Conservation (phyloP, 2,329 filamentous ascomycete species). For the Neopestalotiopsis sp. region DNA sequence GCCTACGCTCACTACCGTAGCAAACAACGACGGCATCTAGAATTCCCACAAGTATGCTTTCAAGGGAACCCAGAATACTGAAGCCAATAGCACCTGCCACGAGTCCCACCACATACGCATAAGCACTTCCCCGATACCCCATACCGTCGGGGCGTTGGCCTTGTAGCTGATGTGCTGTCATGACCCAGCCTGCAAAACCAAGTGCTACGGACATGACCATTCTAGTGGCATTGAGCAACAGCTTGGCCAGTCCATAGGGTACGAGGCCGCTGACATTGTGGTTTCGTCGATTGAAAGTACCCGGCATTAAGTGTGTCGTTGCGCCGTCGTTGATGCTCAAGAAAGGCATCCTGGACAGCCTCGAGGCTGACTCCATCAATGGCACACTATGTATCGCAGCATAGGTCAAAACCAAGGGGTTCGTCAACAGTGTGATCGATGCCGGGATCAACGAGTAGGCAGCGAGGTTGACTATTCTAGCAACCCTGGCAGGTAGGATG, state of each 20-base stretch:
- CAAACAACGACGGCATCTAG: slow-evolving; percentile 90
- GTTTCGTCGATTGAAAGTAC: slow-evolving; percentile 50
- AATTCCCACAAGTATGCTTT: slow-evolving; percentile 84
- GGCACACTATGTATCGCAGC: slow-evolving; percentile 91
- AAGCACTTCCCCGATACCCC: slow-evolving; percentile 77
- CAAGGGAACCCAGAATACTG: slow-evolving; percentile 89
- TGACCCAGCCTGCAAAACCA: slow-evolving; percentile 96
- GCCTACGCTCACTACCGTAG: slow-evolving; percentile 86
- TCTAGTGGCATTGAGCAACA: slow-evolving; percentile 87
- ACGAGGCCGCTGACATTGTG: slow-evolving; percentile 63
- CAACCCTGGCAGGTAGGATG: slow-evolving; percentile 74
- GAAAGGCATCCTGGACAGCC: slow-evolving; percentile 82
- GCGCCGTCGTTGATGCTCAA: slow-evolving; percentile 75
- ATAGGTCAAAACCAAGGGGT: slow-evolving; percentile 90
- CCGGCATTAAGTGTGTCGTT: slow-evolving; percentile 72
- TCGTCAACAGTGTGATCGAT: slow-evolving; percentile 83
- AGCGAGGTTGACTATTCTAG: slow-evolving; percentile 70
- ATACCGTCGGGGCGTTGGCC: slow-evolving; percentile 59
- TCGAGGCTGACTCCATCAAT: slow-evolving; percentile 76
- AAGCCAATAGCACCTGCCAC: slow-evolving; percentile 95
- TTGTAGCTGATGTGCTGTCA: slow-evolving; percentile 79
- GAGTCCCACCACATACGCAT: slow-evolving; percentile 92
- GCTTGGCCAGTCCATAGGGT: slow-evolving; percentile 88
- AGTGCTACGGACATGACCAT: slow-evolving; percentile 90
- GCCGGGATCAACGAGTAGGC: slow-evolving; percentile 84